These are phyloP conservation scores for Leptographium radiaticola DNA, from an alignment of 2,329 filamentous ascomycete species.

Conservation along the genomic window DNA sequence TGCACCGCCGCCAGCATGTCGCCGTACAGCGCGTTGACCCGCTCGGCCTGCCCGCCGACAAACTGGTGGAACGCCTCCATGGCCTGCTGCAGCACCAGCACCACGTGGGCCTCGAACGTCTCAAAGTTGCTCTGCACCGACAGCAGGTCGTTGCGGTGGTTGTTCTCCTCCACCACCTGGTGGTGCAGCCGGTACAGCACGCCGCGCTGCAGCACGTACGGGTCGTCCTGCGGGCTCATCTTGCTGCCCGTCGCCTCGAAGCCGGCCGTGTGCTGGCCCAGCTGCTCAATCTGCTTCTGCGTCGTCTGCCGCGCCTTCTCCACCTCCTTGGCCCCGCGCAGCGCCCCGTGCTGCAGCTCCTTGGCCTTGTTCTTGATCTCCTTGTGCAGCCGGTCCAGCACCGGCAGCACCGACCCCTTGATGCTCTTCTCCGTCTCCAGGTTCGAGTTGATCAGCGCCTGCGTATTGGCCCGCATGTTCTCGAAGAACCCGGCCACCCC, in stretches of 20 bases:
- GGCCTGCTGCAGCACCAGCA: slow-evolving; percentile 70
- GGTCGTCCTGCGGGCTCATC: slow-evolving; percentile 62
- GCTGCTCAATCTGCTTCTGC: slow-evolving; percentile 91
- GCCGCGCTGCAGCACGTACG: slow-evolving; percentile 74
- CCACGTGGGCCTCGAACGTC: slow-evolving; percentile 73
- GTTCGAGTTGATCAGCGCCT: slow-evolving; percentile 80
- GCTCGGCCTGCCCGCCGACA: slow-evolving; percentile 68
- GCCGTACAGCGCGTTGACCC: slow-evolving; percentile 65
- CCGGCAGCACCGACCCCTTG: slow-evolving; percentile 72
- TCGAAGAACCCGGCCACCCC: slow-evolving; percentile 86
- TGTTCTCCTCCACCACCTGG: slow-evolving; percentile 92
- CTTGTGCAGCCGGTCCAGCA: slow-evolving; percentile 80
- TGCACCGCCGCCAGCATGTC: slow-evolving; percentile 72
- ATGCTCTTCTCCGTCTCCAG: slow-evolving; percentile 83
- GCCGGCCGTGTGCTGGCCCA: slow-evolving; percentile 71
- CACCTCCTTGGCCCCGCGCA: slow-evolving; percentile 78
- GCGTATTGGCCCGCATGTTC: slow-evolving; percentile 84
- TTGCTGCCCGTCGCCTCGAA: slow-evolving; percentile 66
- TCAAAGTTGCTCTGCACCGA: slow-evolving; percentile 84
- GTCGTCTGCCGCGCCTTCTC: slow-evolving; percentile 76
- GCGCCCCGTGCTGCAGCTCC: slow-evolving; percentile 68
- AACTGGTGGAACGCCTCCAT: slow-evolving; percentile 75
- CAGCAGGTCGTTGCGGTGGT: slow-evolving; percentile 82
- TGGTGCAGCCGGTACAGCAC: slow-evolving; percentile 75
- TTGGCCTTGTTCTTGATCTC: slow-evolving; percentile 97